Base-by-base conservation (phyloP, 495 filamentous ascomycete genomes). In the Immersiella caudata region DNA sequence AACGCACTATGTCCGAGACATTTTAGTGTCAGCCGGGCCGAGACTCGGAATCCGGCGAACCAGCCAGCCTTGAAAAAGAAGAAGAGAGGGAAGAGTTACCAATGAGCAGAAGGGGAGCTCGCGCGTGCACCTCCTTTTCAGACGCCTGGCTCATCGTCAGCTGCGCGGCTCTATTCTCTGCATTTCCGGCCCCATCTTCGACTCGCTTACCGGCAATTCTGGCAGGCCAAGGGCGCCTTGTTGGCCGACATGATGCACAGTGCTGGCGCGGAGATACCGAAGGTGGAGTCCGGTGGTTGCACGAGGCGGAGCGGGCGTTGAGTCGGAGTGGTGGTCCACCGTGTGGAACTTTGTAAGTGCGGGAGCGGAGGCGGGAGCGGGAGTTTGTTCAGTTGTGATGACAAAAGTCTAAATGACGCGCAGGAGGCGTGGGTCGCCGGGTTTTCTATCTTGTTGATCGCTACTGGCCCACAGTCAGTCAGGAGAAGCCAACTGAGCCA, bases 51-150 rank as follows among this genome's bases (percentile, higher is more conserved):
- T 33, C 5, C 40, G 40, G 40, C 40, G 25, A 36, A 22, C 18
- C 14, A 27, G 59, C 27, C 24, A n/a, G 29, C 1, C 59, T n/a
- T 35, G 16, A 2, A 11, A 5, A 51, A n/a, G 9, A 46, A 9
- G 35, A 26, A 18, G 14, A 18, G 29, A 50, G n/a, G 22, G 9
- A 20, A 16, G 14, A 14, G 27, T 46, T 58, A 65, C 63, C 52
- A 65, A 46, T 16, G 63, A 65, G 63, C 63, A 65, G 25, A 58
- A 57, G 16, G 63, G 63, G 6, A 65, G 51, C 27, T 65, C 63
- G 9, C 63, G 50, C 6, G 63, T 36, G 35, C 63, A 65, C 26
- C 25, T 65, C 50, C 63, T 52, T 36, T 65, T 65, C 51, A 65
- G 25, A 18, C 63, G 63, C 20, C 63, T 65, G 60, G 21, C 22